phyloP scores from a whole-genome alignment of 768 basidiomycete species.

The Trametes sanguinea region DNA sequence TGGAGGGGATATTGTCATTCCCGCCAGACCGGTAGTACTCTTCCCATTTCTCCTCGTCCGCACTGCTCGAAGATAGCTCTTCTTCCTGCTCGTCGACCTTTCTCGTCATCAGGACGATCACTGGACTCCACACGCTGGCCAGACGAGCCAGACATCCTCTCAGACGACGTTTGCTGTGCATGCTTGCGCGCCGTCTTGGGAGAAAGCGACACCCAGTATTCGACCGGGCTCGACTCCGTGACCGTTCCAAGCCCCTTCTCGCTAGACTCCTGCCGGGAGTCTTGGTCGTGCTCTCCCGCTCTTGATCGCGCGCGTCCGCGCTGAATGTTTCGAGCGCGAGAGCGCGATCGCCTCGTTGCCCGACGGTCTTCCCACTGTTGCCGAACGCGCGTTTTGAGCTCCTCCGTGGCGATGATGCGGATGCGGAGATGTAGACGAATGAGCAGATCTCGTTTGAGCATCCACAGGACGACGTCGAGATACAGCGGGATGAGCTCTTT shows the following conservation, averaged over 20 bases:
- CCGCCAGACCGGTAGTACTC: constrained; percentile 42
- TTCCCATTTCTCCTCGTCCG: constrained; percentile 37
- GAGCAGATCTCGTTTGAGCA: constrained; percentile 85
- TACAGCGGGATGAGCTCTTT: constrained; percentile 71
- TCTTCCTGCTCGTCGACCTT: constrained; percentile 32
- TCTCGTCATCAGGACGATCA: constrained; percentile 30
- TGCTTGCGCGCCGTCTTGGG: constrained; percentile 53
- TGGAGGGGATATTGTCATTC: constrained; percentile 54
- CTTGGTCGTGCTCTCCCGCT: constrained; percentile 1
- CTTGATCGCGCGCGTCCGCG: constrained; percentile 5
- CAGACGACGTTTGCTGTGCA: constrained; percentile 42
- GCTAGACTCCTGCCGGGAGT: constrained; percentile 4
- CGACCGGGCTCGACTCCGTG: constrained; percentile 27
- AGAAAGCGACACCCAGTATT: constrained; percentile 54
- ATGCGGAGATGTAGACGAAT: constrained; percentile 84
- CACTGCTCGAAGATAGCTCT: constrained; percentile 27
- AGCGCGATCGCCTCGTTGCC: constrained; percentile 35
- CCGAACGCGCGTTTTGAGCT: constrained; percentile 73
- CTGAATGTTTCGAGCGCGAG: constrained; percentile 23
- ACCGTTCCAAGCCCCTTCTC: constrained; percentile 24
- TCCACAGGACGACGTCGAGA: constrained; percentile 86
- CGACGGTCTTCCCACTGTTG: constrained; percentile 34
- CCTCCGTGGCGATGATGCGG: constrained; percentile 75
- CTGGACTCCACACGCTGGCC: constrained; percentile 12
- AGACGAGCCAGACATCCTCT: constrained; percentile 29